Base-by-base conservation (phyloP, 345 rosid genomes). In the Nasturtium officinale region DNA sequence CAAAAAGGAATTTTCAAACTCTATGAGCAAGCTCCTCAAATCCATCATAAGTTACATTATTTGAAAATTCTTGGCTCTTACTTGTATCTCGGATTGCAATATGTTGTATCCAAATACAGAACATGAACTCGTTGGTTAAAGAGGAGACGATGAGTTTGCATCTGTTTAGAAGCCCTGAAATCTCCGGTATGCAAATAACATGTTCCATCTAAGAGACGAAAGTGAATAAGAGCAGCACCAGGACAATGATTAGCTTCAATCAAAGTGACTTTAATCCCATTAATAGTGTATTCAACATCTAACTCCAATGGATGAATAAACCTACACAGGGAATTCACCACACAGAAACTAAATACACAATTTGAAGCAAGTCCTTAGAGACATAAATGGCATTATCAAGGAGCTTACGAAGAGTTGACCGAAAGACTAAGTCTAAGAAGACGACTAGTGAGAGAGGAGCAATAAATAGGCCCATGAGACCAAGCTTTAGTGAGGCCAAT, bases 211-310 rank as follows among this genome's bases (percentile, higher is more conserved):
- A 70, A 59, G 42, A 88, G 94, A 58, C 78, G 70, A 63, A 88
- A 84, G 65, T 83, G 86, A 70, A 90, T 76, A 51, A 90, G 78
- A 76, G 87, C 90, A 38, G 97, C 92, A 67, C 92, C 97, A 0
- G 94, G 94, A 53, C 94, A 88, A 57, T 90, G 97, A 77, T 88
- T 88, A 59, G 97, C 94, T 73, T 90, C 92, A 20, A 88, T 65
- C 29, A 90, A 73, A 28, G 92, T 87, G 18, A 85, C 90, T 74
- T 56, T 84, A 23, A 87, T 76, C 48, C 87, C 88, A 54, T 82
- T 80, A 65, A 88, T 82, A 55, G 60, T 79, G 81, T 83, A 78
- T 37, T 87, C 90, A 0, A 51, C 70, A 11, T 84, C 80, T 20
- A 88, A 53, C 38, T 90, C 89, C 81, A 90, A 75, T 7, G 89